Conservation (phyloP, 2,329 filamentous ascomycete genomes). For the Macroventuria anomochaeta region DNA sequence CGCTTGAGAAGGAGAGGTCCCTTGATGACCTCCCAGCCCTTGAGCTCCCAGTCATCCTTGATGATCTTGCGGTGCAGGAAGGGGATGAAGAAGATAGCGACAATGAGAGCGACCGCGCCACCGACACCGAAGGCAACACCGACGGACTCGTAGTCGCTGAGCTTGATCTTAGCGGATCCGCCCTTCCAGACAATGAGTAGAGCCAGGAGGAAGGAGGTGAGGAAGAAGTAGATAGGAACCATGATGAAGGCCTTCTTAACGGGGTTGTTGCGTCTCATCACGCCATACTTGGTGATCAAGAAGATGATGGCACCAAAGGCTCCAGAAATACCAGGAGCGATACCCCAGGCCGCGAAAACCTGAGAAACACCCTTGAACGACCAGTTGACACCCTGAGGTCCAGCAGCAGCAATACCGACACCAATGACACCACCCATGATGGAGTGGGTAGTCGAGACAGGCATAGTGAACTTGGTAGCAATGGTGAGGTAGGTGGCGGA, state of each 20-base stretch:
- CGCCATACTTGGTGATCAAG: slow-evolving; percentile 62
- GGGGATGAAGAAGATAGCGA: slow-evolving; percentile 63
- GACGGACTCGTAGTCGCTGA: slow-evolving; percentile 58
- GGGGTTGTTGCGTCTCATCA: slow-evolving; percentile 62
- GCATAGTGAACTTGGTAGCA: slow-evolving; percentile 60
- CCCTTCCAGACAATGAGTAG: slow-evolving; percentile 55
- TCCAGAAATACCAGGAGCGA: slow-evolving; percentile 64
- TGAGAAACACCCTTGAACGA: slow-evolving; percentile 61
- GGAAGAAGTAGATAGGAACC: slow-evolving; percentile 62
- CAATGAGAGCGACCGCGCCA: slow-evolving; percentile 57
- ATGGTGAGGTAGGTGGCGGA: slow-evolving; percentile 61
- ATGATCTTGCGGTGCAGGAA: slow-evolving; percentile 66
- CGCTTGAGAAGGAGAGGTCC: slow-evolving; percentile 61
- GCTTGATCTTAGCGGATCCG: slow-evolving; percentile 53
- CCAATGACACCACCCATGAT: slow-evolving; percentile 53
- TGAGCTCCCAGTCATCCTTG: slow-evolving; percentile 66
- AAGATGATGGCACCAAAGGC: slow-evolving; percentile 63
- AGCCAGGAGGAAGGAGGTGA: slow-evolving; percentile 61
- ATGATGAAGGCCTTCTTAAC: slow-evolving; percentile 59
- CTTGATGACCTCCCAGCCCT: slow-evolving; percentile 60
- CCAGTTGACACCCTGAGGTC: slow-evolving; percentile 62
- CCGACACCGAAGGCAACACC: slow-evolving; percentile 63
- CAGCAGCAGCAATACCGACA: slow-evolving; percentile 60
- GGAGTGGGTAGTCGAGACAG: slow-evolving; percentile 62
- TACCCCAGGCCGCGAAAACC: slow-evolving; percentile 67